Base-by-base conservation (phyloP, 2,329 filamentous ascomycete genomes). In the Penicillium thymicola region DNA sequence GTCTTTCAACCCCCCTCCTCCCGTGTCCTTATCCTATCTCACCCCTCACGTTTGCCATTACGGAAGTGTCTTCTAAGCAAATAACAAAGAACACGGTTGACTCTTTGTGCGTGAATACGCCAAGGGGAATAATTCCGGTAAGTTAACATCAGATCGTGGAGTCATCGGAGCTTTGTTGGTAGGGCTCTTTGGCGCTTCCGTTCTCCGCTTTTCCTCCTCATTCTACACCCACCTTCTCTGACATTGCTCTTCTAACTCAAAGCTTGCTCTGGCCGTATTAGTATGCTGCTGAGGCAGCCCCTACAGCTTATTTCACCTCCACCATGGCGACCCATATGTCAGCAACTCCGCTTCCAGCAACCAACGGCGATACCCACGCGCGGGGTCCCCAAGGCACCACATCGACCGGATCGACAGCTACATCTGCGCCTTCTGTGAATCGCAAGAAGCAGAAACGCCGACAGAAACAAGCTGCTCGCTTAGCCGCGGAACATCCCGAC, bases 371-470 rank as follows among this genome's bases (percentile, higher is more conserved):
- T 27, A 52, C 60, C 47, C 58, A 67, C 58, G 61, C 62, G 60
- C 61, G 58, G 58, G 64, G 64, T 63, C 60, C 63, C 45, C 62
- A 58, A 54, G 59, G 52, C 51, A 57, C 57, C 43, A 55, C 59
- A 45, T 48, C 57, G n/a, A 52, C 45, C 30, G 55, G 34, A 49
- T 54, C 41, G 14, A 59, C 57, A 49, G 51, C 56, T 25, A 56
- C 51, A 57, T 38, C 61, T 37, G 42, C 48, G 23, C 51, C 62
- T 5, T 49, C 50, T 9, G 88, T 92, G 50, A 97, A 96, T 76
- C 86, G 90, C 71, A 97, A 97, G 81, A 97, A 97, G 80, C 89
- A 94, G 75, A 97, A 96, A 81, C 86, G 92, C 65, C 85, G 92
- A 64, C 88, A 90, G 70, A 97, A 97, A 74, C 81, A 85, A 76